Conservation (phyloP, 352 stramenopile genomes). For the Pythium brassicae region DNA sequence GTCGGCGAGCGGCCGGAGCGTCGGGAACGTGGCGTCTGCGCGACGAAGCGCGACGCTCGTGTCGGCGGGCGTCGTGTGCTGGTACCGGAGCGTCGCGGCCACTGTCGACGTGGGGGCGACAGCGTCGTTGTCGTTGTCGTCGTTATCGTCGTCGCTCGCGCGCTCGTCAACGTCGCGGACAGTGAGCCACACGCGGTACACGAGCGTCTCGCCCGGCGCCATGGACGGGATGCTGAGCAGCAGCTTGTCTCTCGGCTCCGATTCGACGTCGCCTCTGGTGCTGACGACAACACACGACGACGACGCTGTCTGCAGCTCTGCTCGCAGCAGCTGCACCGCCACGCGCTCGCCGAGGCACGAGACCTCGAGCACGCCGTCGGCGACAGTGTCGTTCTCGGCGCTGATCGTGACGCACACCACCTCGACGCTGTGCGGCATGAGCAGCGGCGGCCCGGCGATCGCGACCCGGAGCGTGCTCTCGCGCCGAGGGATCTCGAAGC, state of each 20-base stretch:
- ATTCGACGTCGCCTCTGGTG: not conserved
- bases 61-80: conserved; percentile 13
- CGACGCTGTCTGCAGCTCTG: conserved; percentile 1
- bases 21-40: conserved; percentile 22
- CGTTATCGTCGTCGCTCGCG: conserved; percentile 5
- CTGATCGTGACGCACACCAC: conserved; percentile 37
- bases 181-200: conserved; percentile 23
- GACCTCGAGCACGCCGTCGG: conserved; percentile 46
- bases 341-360: conserved; percentile 14
- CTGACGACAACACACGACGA: not conserved
- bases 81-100: conserved; percentile 23
- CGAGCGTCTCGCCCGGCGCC: conserved; percentile 9
- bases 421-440: conserved; percentile 42
- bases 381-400: conserved; percentile 38
- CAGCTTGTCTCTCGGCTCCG: conserved; percentile 8
- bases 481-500: conserved; percentile 45
- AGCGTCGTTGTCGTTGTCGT: conserved; percentile 7
- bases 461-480: conserved; percentile 50
- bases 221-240: conserved; percentile 23
- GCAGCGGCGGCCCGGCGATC: conserved; percentile 42
- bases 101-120: conserved; percentile 9
- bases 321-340: conserved; percentile 9
- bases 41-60: conserved; percentile 20
- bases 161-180: conserved; percentile 10
- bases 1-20: conserved; percentile 29